Percentiles rank a stretch among this genome's conserved stretches.
Conservation (phyloP, 106 monocot genomes). For the Platanthera guangdongensis region DNA sequence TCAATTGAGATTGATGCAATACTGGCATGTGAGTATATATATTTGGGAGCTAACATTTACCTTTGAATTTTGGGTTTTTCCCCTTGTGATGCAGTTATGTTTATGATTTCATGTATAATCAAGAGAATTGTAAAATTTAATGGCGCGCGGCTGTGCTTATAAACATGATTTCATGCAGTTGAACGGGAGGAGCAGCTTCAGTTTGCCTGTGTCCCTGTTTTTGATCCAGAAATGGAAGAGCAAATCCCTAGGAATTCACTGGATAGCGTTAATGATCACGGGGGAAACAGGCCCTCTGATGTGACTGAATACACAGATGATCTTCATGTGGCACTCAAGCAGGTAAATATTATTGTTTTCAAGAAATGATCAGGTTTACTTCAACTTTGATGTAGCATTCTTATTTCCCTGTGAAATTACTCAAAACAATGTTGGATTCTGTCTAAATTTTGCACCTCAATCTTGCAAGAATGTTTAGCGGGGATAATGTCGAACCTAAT, state of each 20-base stretch:
- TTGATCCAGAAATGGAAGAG: not conserved
- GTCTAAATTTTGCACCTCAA: too few relatives aligned
- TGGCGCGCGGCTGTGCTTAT: not conserved
- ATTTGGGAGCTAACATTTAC: not conserved
- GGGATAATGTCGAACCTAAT: too few relatives aligned
- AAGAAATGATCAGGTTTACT: not conserved
- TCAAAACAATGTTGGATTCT: too few relatives aligned
- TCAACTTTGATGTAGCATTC: not conserved
- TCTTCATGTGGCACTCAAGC: conserved; percentile 8
- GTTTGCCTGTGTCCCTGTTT: not conserved
- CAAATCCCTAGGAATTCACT: not conserved
- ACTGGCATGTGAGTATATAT: not conserved
- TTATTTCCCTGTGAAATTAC: too few relatives aligned
- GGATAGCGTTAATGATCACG: not conserved
- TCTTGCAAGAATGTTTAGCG: too few relatives aligned
- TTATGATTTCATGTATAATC: not conserved
- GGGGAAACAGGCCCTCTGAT: not conserved
- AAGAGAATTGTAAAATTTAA: not conserved
- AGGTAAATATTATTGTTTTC: conserved; percentile 1
- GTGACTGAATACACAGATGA: conserved; percentile 3
- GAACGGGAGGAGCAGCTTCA: not conserved
- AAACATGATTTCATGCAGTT: conserved; percentile 1
- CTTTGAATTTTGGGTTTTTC: not conserved
- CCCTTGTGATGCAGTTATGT: not conserved
- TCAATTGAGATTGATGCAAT: not conserved